These are phyloP conservation scores for Umbelopsis sp. DNA, from an alignment of 192 early-diverging fungal genomes.

Conservation along the genomic window DNA sequence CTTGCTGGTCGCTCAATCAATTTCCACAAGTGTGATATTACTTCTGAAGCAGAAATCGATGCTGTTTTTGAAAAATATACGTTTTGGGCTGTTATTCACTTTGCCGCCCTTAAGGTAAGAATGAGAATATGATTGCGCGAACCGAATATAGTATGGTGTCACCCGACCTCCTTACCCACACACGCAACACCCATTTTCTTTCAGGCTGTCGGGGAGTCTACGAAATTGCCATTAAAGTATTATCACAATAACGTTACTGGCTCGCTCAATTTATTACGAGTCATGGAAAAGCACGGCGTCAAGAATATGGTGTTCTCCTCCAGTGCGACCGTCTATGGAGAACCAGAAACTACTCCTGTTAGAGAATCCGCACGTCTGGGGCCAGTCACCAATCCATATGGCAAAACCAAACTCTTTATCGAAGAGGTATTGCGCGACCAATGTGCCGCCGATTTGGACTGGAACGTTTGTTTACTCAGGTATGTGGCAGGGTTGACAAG, in stretches of 20 bases:
- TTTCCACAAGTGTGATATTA: conserved; percentile 81
- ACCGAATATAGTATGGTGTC: not conserved
- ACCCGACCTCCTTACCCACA: not conserved
- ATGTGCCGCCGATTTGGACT: conserved; percentile 58
- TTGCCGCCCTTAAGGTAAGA: conserved; percentile 75
- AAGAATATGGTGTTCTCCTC: conserved; percentile 95
- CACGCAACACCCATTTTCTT: no score
- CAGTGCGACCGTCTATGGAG: conserved; percentile 90
- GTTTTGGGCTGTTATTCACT: conserved; percentile 78
- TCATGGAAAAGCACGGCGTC: conserved; percentile 80
- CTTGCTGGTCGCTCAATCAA: conserved; percentile 60
- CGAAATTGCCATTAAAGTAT: conserved; percentile 80
- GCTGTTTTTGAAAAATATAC: conserved; percentile 71
- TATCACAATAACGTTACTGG: conserved; percentile 95
- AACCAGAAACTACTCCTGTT: conserved; percentile 72
- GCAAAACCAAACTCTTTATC: conserved; percentile 93
- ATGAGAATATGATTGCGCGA: not conserved
- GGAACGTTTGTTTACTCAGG: conserved; percentile 65
- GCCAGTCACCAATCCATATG: conserved; percentile 90
- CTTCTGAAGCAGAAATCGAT: conserved; percentile 64
- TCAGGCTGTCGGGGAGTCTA: conserved; percentile 78
- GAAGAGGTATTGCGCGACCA: conserved; percentile 84
- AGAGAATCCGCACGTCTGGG: conserved; percentile 65
- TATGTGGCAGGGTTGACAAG: not conserved
- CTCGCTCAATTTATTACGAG: conserved; percentile 79